Percentiles rank a stretch among this genome's conserved stretches.
Evolutionary conservation across 176 grass and related monocot species (phyloP).

Genomic region (Elaeis guineensis): DNA sequence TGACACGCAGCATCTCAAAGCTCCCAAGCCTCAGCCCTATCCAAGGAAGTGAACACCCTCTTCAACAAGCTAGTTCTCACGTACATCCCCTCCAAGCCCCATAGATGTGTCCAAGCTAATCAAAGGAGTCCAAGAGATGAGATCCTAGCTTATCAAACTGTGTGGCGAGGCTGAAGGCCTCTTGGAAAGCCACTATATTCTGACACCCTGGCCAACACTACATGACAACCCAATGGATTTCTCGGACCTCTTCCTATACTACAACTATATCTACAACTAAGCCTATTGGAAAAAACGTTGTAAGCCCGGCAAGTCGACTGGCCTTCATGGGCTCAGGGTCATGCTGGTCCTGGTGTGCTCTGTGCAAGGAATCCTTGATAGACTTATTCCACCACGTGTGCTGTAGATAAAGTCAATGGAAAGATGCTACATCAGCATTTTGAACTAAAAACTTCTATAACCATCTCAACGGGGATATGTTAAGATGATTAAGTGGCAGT

Average conservation of each 20-base stretch:
- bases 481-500: too few relatives aligned
- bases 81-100: conserved; percentile 45
- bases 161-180: conserved; percentile 63
- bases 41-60: conserved; percentile 58
- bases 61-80: conserved; percentile 53
- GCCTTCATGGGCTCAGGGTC: conserved; percentile 43
- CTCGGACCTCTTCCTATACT: conserved; percentile 38
- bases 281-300: conserved; percentile 56
- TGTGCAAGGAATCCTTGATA: too few relatives aligned
- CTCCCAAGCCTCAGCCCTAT: conserved; percentile 57
- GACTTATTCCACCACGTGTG: too few relatives aligned
- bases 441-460: too few relatives aligned
- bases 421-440: too few relatives aligned
- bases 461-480: too few relatives aligned
- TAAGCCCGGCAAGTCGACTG: conserved; percentile 26
- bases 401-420: too few relatives aligned
- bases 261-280: conserved; percentile 17
- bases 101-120: conserved; percentile 51
- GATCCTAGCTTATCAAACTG: conserved; percentile 34
- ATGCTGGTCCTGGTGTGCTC: too few relatives aligned
- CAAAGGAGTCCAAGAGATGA: conserved; percentile 48
- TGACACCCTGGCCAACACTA: conserved; percentile 35
- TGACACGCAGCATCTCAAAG: conserved; percentile 19
- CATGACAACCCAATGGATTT: conserved; percentile 54
- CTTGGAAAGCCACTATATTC: conserved; percentile 76